These are phyloP conservation scores for Kazachstania sp. DNA, from an alignment of 1,139 yeast genomes.

Conservation along the genomic window DNA sequence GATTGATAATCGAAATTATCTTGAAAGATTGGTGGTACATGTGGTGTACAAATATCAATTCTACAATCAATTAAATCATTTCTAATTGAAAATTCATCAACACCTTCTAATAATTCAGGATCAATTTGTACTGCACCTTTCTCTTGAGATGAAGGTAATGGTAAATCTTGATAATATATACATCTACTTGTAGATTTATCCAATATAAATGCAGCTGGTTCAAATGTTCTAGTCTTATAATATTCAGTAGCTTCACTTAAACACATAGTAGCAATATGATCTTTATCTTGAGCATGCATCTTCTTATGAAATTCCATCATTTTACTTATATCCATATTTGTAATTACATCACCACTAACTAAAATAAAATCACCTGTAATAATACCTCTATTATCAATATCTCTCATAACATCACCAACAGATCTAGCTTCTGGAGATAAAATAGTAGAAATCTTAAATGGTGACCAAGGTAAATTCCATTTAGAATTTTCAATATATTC, in stretches of 20 bases:
- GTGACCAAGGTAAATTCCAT: conserved; percentile 68
- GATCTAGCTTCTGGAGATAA: conserved; percentile 81
- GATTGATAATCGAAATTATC: conserved; percentile 93
- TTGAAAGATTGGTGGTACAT: conserved; percentile 89
- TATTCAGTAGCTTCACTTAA: conserved; percentile 76
- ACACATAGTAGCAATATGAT: conserved; percentile 91
- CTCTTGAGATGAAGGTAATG: conserved; percentile 47
- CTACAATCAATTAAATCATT: conserved; percentile 95
- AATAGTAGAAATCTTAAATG: conserved; percentile 69
- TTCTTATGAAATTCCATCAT: conserved; percentile 66
- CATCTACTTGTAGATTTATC: conserved; percentile 70
- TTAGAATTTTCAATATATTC: conserved; percentile 72
- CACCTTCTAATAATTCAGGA: conserved; percentile 72
- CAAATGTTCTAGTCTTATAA: conserved; percentile 75
- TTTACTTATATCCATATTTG: conserved; percentile 72
- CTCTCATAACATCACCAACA: conserved; percentile 97
- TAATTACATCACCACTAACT: conserved; percentile 89
- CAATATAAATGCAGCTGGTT: conserved; percentile 77
- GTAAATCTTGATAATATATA: conserved; percentile 70
- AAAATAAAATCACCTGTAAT: conserved; percentile 83
- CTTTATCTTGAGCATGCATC: conserved; percentile 67
- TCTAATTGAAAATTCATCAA: conserved; percentile 69
- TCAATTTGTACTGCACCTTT: conserved; percentile 59
- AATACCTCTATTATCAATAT: conserved; percentile 80
- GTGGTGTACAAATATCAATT: conserved; percentile 90